phyloP scores from a whole-genome alignment of 208 protist species.

The Angomonas ambiguus region DNA sequence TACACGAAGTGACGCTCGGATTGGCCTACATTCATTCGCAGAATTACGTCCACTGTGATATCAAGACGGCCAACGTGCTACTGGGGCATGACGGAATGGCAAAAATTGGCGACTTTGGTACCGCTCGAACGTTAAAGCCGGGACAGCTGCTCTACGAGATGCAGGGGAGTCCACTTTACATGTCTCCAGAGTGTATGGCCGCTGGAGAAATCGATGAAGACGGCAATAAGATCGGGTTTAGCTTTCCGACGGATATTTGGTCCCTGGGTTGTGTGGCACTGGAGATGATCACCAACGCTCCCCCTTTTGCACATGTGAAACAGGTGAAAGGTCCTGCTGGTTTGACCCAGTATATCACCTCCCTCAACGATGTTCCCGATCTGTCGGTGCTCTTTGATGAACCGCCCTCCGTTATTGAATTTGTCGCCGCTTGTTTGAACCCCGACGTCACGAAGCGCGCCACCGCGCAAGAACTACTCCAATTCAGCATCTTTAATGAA shows the following conservation, averaged over 20 bases:
- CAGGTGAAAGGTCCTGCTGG: slow-evolving; percentile 62
- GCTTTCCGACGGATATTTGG: slow-evolving; percentile 84
- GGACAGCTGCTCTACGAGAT: slow-evolving; percentile 78
- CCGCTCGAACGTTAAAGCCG: slow-evolving; percentile 48
- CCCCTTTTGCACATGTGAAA: slow-evolving; percentile 82
- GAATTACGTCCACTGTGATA: slow-evolving; percentile 88
- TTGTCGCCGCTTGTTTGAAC: slow-evolving; percentile 79
- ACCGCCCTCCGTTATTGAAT: slow-evolving; percentile 68
- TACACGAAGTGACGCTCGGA: slow-evolving; percentile 72
- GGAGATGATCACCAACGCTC: slow-evolving; percentile 82
- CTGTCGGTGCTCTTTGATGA: slow-evolving; percentile 70
- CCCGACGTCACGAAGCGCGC: slow-evolving; percentile 60
- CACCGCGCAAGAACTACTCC: slow-evolving; percentile 69
- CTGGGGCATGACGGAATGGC: slow-evolving; percentile 62
- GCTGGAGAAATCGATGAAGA: slow-evolving; percentile 74
- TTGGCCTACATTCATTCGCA: slow-evolving; percentile 91
- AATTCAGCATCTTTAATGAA: slow-evolving; percentile 76
- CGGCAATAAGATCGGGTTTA: slow-evolving; percentile 65
- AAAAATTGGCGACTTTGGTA: slow-evolving; percentile 93
- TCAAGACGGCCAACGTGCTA: slow-evolving; percentile 92
- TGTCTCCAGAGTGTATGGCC: slow-evolving; percentile 86
- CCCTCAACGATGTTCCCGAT: slow-evolving; percentile 79
- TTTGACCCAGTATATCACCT: slow-evolving; percentile 73
- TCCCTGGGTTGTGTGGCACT: slow-evolving; percentile 84
- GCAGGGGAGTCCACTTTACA: slow-evolving; percentile 86